Percentiles rank a stretch among this genome's conserved stretches.
These are phyloP conservation scores for Chrysoporthe deuterocubensis DNA, from an alignment of 2,329 filamentous ascomycete species.

Conservation along the genomic window DNA sequence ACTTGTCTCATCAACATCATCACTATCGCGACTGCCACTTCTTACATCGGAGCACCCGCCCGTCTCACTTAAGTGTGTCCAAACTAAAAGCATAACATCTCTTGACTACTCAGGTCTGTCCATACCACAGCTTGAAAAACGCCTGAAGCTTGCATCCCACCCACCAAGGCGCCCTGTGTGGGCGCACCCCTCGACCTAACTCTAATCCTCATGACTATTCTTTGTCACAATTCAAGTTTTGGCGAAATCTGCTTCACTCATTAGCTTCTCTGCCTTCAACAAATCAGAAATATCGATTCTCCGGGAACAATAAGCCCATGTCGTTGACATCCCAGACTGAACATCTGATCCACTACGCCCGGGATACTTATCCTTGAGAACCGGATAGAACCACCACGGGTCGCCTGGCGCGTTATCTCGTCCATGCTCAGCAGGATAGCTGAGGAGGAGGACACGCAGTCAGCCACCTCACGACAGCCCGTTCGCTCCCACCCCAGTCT, in stretches of 20 bases:
- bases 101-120: neutral
- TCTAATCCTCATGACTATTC: neutral
- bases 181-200: conserved; percentile 7
- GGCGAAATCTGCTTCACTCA: neutral
- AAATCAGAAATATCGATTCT: neutral
- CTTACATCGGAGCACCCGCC: neutral
- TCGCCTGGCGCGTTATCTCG: neutral
- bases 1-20: neutral
- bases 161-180: neutral
- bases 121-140: neutral
- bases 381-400: neutral
- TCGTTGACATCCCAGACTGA: conserved; percentile 8
- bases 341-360: neutral
- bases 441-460: neutral
- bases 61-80: neutral
- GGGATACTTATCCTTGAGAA: neutral
- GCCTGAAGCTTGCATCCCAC: neutral
- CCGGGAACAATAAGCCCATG: neutral
- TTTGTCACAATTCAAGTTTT: neutral
- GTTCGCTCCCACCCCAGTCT: conserved; percentile 1
- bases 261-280: neutral
- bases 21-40: neutral
- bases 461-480: neutral
- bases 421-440: neutral
- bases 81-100: neutral